A percentile compares a stretch with the other conserved stretches of the same genome.
Conservation (phyloP, 345 rosid species). For the Gossypium raimondii region DNA sequence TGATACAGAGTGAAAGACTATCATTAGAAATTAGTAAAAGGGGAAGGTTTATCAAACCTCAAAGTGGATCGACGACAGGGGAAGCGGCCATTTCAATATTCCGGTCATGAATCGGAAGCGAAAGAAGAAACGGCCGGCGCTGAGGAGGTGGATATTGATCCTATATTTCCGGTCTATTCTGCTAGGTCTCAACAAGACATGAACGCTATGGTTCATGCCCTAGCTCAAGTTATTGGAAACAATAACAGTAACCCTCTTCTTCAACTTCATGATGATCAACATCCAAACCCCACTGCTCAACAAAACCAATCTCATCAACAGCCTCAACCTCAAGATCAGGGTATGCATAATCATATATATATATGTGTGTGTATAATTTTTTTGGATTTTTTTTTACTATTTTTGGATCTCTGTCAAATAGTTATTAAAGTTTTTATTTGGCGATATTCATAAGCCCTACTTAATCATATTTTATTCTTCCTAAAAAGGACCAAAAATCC, state of each 20-base stretch:
- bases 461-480: not conserved
- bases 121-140: conserved; percentile 10
- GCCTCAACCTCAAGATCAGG: conserved; percentile 24
- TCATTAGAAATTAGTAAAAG: not conserved
- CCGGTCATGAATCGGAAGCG: conserved; percentile 40
- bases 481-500: not conserved
- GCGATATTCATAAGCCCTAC: not conserved
- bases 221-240: conserved; percentile 62
- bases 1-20: not conserved
- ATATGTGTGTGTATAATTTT: not conserved
- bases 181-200: conserved; percentile 67
- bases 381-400: not conserved
- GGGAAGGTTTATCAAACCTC: not conserved
- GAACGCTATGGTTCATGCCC: conserved; percentile 64
- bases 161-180: conserved; percentile 51
- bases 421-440: too few relatives aligned
- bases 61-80: conserved; percentile 53
- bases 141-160: conserved; percentile 7
- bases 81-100: conserved; percentile 42
- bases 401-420: not conserved
- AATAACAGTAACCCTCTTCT: conserved; percentile 16
- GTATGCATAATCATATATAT: conserved; percentile 13
- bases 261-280: conserved; percentile 22
- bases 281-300: conserved; percentile 4
- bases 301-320: conserved; percentile 20